Conservation (phyloP, 495 filamentous ascomycete genomes). For the Tuber indicum region DNA sequence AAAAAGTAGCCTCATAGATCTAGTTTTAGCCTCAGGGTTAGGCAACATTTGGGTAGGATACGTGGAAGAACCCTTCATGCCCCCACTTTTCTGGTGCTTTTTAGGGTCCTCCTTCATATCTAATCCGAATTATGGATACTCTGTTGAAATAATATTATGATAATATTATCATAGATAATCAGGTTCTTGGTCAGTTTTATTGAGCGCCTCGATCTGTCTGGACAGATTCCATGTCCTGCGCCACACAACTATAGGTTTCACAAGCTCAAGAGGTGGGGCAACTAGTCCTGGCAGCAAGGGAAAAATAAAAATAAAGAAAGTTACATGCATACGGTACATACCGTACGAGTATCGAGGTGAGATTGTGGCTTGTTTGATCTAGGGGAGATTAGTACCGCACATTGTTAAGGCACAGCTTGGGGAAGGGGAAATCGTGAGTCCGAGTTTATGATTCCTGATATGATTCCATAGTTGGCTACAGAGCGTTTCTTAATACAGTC, state of each 20-base stretch:
- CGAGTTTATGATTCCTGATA: background rate
- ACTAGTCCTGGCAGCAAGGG: constrained; percentile 15
- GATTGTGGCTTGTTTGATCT: constrained; percentile 21
- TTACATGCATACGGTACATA: background rate
- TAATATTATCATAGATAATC: too few relatives aligned
- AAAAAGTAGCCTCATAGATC: background rate
- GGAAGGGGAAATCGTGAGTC: background rate
- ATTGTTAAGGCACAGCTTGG: background rate
- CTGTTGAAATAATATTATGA: too few relatives aligned
- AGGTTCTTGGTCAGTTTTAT: background rate
- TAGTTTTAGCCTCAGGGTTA: background rate
- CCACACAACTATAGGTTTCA: background rate
- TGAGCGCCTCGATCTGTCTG: background rate
- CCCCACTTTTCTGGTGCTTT: background rate
- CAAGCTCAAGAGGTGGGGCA: constrained; percentile 11
- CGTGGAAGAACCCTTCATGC: background rate
- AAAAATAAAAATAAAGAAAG: background rate
- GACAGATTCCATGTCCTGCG: background rate
- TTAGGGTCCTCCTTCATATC: background rate
- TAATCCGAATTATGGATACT: background rate
- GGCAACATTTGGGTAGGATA: background rate
- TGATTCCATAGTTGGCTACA: background rate
- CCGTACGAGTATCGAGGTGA: constrained; percentile 2
- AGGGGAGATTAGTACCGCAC: constrained; percentile 5
- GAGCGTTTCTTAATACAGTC: background rate